Conservation (phyloP, 345 rosid species). For the Populus tremula region DNA sequence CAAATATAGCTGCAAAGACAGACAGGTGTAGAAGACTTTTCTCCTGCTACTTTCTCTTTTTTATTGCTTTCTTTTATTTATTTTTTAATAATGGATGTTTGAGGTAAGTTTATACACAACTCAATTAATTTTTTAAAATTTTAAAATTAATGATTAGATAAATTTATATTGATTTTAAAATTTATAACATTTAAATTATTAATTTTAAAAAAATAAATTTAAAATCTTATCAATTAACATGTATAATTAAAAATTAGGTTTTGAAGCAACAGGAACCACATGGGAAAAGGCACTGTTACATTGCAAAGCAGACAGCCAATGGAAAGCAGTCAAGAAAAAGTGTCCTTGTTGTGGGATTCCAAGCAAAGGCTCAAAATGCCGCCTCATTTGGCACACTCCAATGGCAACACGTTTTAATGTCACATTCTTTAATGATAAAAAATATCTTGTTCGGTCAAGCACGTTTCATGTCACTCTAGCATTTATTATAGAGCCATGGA, state of each 20-base stretch:
- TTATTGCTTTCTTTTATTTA: not conserved
- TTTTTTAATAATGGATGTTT: too few relatives aligned
- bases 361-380: slow-evolving; percentile 22
- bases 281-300: not conserved
- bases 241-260: too few relatives aligned
- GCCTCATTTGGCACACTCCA: slow-evolving; percentile 18
- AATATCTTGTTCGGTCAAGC: slow-evolving; percentile 31
- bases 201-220: too few relatives aligned
- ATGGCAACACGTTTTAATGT: slow-evolving; percentile 16
- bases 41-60: not conserved
- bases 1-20: slow-evolving; percentile 29
- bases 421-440: not conserved
- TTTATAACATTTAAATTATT: too few relatives aligned
- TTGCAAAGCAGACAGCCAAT: not conserved
- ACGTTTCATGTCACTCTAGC: slow-evolving; percentile 19
- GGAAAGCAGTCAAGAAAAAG: not conserved
- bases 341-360: not conserved
- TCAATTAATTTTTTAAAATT: too few relatives aligned
- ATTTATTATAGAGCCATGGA: not conserved
- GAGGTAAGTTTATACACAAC: accelerated
- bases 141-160: too few relatives aligned
- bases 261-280: slow-evolving; percentile 12
- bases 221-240: too few relatives aligned
- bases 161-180: too few relatives aligned
- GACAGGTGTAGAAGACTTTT: slow-evolving; percentile 8